Base-by-base conservation (phyloP, 1,139 yeast genomes). In the Hemisphaericaspora subhashii region DNA sequence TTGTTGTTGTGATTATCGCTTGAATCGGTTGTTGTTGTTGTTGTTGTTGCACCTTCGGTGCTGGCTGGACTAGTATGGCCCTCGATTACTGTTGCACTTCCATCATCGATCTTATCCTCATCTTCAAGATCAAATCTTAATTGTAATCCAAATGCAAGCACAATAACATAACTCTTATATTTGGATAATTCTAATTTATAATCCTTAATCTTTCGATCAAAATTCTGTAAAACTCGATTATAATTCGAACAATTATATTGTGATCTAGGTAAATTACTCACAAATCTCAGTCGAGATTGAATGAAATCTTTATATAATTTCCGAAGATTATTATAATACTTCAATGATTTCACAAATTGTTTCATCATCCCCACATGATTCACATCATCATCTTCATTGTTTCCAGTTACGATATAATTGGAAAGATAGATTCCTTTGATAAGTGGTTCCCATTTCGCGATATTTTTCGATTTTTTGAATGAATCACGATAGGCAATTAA, bases 121-220 rank as follows among this genome's bases (percentile, higher is more conserved):
- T 58, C 72, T 44, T 69, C 72, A 42, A 68, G 57, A 41, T 70
- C 74, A 43, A 70, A 68, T 45, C 77, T 62, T 43, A 74, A 60
- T 45, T 69, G 73, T 43, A 76, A 66, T 0, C 77, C 81, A 50
- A 66, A 67, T 7, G 75, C 78, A 36, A 76, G 62, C 35, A 69
- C 66, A 34, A 66, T 59, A 34, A 75, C 60, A 54, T 77, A 77
- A 45, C 60, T 62, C 55, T 68, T 74, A 53, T 74, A 74, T 53
- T 72, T 68, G 40, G 60, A 56, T 47, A 73, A 56, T 43, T 76
- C 81, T 28, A 55, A 51, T 49, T 68, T 71, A 50, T 76, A 69
- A 42, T 72, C 75, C 33, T 57, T 58, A 15, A 66, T 52, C 48
- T 69, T 72, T 34, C 57, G 54, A 28, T 69, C 70, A 50, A 62